Base-by-base conservation (phyloP, 768 basidiomycete species). In the Tubosaeta sp. region DNA sequence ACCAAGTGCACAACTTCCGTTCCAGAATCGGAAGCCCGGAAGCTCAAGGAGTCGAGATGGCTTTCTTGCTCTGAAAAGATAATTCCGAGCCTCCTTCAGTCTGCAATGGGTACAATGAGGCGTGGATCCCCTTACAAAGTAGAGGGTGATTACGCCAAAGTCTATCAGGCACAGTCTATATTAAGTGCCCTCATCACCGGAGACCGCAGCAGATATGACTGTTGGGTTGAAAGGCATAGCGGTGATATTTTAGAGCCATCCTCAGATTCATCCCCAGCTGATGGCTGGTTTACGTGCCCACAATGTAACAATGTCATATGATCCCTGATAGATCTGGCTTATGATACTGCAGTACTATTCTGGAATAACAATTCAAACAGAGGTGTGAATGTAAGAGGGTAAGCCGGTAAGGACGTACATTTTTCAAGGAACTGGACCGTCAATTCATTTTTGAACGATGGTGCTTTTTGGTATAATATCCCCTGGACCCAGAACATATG, bases 151-250 rank as follows among this genome's bases (percentile, higher is more conserved):
- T 50, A 50, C 37, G 16, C 27, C 5, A 46, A 5, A n/a, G 48
- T 50, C 1, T 54, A 54, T 17, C 48, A 54, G 33, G 53, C 53
- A 34, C 53, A 54, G 39, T 50, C 44, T 8, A 50, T 50, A 51
- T 31, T 54, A 17, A 50, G 2, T 35, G 53, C 53, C 13, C 37
- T 54, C 3, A 26, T 37, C 4, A 11, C 5, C 22, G 48, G 48
- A 10, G 48, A 54, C 6, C 9, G n/a, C 0, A 14, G 2, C 12
- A 27, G 53, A 43, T 29, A 54, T 29, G 25, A 54, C 1, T 3
- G 5, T 19, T 54, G 53, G 48, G 14, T 50, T 1, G 5, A 25
- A 11, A 46, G 50, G 43, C 26, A 54, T 35, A 39, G 38, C 1
- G 3, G 0, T 35, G 34, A 48, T 6, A 0, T 25, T 2, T 5